phyloP scores from a whole-genome alignment of 2,329 filamentous ascomycete species.

The Leptographium wingfieldii region DNA sequence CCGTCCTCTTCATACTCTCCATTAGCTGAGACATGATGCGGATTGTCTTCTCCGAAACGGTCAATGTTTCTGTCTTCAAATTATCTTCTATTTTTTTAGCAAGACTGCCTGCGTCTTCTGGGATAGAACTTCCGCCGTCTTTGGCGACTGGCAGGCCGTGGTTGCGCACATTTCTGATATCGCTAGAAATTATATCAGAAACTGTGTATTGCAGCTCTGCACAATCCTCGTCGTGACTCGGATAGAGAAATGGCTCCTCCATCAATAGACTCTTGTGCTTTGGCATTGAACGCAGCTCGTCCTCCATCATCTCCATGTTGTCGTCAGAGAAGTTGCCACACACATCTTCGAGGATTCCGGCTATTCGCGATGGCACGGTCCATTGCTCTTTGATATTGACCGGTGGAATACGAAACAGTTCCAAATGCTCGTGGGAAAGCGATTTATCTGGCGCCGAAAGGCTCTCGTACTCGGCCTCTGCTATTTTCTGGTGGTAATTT shows the following conservation, averaged over 20 bases:
- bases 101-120: not conserved
- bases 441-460: not conserved
- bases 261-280: not conserved
- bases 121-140: not conserved
- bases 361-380: constrained; percentile 3
- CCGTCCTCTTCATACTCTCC: not conserved
- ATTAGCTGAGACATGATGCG: not conserved
- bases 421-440: constrained; percentile 2
- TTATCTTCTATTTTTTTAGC: not conserved
- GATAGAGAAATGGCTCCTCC: constrained; percentile 4
- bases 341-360: not conserved
- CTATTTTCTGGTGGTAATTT: not conserved
- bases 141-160: not conserved
- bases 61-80: constrained; percentile 1
- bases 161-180: not conserved
- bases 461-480: not conserved
- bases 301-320: not conserved
- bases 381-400: constrained; percentile 3
- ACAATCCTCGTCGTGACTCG: constrained; percentile 6
- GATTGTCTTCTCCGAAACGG: constrained; percentile 3
- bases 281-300: not conserved
- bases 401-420: not conserved
- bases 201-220: not conserved
- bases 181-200: not conserved
- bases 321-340: not conserved